Evolutionary conservation across 1,284 basidiomycete species (phyloP), one percentile per base, ranked within the genome.

Genomic region (Vanrija pseudolonga): DNA sequence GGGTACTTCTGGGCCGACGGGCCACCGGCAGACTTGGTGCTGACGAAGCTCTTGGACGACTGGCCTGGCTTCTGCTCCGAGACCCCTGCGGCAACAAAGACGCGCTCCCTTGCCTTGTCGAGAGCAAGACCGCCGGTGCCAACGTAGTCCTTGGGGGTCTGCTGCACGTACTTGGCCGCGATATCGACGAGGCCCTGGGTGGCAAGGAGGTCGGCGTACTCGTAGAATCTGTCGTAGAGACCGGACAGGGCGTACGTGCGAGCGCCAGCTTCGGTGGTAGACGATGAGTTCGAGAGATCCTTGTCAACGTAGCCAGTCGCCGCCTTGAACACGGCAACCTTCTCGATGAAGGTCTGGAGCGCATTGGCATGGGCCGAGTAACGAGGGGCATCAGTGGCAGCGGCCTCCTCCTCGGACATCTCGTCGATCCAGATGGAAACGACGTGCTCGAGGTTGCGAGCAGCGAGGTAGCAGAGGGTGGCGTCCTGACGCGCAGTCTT

Each of bases 381-480:
- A 11, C 80, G 80, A 2, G 88, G 87, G 0, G 60, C 51, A 7
- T 61, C 49, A 1, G 67, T 46, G 7, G 63, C 52, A 50, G 79
- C 80, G 32, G 32, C 32, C 78, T 97, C 93, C 61, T 97, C 93
- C 71, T 97, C 93, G 6, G 77, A 77, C 77, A 97, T 81, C 78
- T 98, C 92, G 63, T 94, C 90, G 54, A 84, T 82, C 95, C 95
- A 98, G 65, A 98, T 93, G 57, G 84, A 85, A 32, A 95, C 85
- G 28, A 98, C 80, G 62, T 91, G 84, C 76, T 97, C 95, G 23
- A 98, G 80, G 61, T 87, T 85, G 24, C 89, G 86, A 14, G 94
- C 90, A 24, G 93, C 95, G 38, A 98, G 83, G 74, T 90, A 93
- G 44, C 93, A 95, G 50, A 98, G 77, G 0, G 90, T 92, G 0